Evolutionary conservation across 176 grass and related monocot genomes (phyloP), one percentile per base, ranked within the genome.

Genomic region (Metroxylon sagu): DNA sequence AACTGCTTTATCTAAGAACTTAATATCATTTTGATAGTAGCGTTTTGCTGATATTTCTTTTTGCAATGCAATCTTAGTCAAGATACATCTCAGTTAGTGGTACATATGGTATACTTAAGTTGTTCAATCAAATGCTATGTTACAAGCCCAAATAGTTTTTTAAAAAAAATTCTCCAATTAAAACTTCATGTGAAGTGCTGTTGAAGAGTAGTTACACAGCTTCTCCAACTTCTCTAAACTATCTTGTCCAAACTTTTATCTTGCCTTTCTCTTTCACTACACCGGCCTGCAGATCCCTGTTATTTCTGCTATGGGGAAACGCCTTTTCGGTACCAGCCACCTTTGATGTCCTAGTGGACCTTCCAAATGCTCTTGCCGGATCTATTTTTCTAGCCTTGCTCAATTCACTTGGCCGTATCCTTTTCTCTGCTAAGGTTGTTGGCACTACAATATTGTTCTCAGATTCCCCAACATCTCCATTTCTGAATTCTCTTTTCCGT

Each of bases 221-320:
- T 43, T 43, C 12, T 43, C 35, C 12, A 12, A 43, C 8, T 43
- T 6, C 35, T 10, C 31, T 43, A 10, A 15, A 50, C 68, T 97
- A 92, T 66, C 87, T 71, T 12, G 80, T 58, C 87, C 93, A 98
- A 1, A 72, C 81, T 79, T 73, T 57, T 5, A 70, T 72, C 77
- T 74, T 87, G 59, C 52, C 79, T 29, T 62, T 73, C 3, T 73
- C 59, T 18, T 35, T 62, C 18, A 25, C 18, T 72, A 27, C 59
- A 50, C 53, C 76, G 7, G 56, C 71, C 6, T 56, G 56, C 39
- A 74, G 83, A 62, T 83, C 81, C 75, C 59, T 82, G 5, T 26
- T 56, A 26, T 16, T 64, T 71, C 75, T 83, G 4, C 78, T 60
- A 26, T 26, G 25, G 4, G 75, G 14, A 48, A 70, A 28, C 18